phyloP scores from a whole-genome alignment of 2,329 filamentous ascomycete genomes.

The Rutstroemia sp. region DNA sequence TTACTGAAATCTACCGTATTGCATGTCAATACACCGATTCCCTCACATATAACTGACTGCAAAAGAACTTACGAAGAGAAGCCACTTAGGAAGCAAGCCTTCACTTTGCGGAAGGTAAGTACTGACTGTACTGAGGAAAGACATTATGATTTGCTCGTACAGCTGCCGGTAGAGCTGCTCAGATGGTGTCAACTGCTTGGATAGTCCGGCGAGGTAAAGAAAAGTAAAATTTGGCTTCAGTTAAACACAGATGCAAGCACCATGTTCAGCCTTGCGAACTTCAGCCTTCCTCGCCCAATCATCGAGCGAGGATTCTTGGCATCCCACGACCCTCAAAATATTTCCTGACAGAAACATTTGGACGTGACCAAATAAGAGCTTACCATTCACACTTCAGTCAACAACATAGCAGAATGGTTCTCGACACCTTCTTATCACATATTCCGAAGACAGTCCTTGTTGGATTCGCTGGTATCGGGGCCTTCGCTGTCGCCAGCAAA shows the following conservation, averaged over 20 bases:
- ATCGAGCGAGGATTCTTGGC: neutral
- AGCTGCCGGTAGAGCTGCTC: too few species aligned
- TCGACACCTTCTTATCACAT: conserved; percentile 13
- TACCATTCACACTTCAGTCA: neutral
- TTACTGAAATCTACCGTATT: conserved; percentile 60
- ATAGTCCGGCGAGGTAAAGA: too few species aligned
- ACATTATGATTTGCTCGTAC: neutral
- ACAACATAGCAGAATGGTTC: conserved; percentile 11
- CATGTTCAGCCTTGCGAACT: neutral
- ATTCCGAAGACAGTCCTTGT: conserved; percentile 17
- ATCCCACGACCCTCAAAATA: neutral
- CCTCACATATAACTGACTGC: neutral
- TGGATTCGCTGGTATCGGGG: conserved; percentile 44
- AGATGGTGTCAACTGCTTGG: too few species aligned
- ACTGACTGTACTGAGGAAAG: conserved; percentile 15
- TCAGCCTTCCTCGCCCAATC: neutral
- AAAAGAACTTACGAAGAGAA: conserved; percentile 46
- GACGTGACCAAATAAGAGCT: neutral
- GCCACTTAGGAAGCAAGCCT: conserved; percentile 56
- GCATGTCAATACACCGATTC: too few species aligned
- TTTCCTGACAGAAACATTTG: neutral
- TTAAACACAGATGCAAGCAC: neutral
- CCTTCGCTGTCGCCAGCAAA: conserved; percentile 49
- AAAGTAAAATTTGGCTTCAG: too few species aligned
- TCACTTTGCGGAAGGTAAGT: conserved; percentile 27